Evolutionary conservation across 805 yeast species (phyloP).

Genomic region (Zygoascus flipseniorum): DNA sequence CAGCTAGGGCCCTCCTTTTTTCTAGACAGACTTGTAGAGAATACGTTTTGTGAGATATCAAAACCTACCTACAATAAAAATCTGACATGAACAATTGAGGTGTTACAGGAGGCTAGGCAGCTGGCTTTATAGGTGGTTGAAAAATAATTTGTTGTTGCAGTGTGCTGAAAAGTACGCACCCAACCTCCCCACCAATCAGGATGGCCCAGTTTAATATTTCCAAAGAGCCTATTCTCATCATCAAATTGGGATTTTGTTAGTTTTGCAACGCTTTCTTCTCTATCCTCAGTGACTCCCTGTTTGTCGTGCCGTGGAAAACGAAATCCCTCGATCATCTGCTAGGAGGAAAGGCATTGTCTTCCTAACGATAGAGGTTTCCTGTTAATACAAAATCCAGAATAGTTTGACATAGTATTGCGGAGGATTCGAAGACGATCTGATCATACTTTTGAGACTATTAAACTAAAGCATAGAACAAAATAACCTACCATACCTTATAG

Average conservation of each 20-base stretch:
- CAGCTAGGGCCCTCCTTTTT: constrained; percentile 27
- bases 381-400: not conserved
- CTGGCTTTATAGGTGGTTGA: not conserved
- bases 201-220: not conserved
- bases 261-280: not conserved
- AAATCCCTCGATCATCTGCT: not conserved
- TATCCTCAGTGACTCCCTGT: not conserved
- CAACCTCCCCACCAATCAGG: constrained; percentile 2
- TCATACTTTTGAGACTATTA: not conserved
- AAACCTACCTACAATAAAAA: constrained; percentile 18
- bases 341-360: not conserved
- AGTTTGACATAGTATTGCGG: not conserved
- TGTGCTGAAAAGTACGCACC: constrained; percentile 3
- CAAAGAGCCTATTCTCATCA: not conserved
- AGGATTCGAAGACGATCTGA: not conserved
- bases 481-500: not conserved
- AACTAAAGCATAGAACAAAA: not conserved
- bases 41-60: constrained; percentile 4
- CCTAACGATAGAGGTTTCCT: not conserved
- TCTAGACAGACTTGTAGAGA: constrained; percentile 21
- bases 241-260: not conserved
- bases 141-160: not conserved
- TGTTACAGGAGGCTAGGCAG: constrained; percentile 2
- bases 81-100: constrained; percentile 17
- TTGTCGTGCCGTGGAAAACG: not conserved